Evolutionary conservation across 192 early-diverging fungal genomes (phyloP), one percentile per base, ranked within the genome.

Genomic region (Lobosporangium transversale): DNA sequence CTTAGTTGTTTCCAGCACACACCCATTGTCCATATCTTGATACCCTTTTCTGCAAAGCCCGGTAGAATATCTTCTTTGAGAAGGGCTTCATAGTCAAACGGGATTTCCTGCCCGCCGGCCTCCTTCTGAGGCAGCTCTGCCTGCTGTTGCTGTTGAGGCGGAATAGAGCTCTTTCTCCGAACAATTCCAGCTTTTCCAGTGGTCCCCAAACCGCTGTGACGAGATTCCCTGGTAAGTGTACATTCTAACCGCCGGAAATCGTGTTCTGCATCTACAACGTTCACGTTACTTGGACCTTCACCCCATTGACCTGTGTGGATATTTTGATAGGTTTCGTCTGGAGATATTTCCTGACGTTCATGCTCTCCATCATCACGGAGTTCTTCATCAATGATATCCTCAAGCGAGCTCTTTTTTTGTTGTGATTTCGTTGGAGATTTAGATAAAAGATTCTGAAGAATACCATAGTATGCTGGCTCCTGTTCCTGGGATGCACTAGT

Each of bases 11-110:
- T 78, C 83, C 80, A 82, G n/a, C 64, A 37, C 0, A 82, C 65
- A 36, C 83, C 83, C 81, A 85, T 76, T 3, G 65, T 49, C 32
- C 78, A 73, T 35, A 70, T 79, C 60, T 85, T 76, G 63, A 80
- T 56, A 14, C 81, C 83, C 21, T 62, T 78, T 29, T 65, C 58
- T 8, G 59, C 11, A 4, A 47, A 40, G 15, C 49, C 50, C 1
- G 79, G 64, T 11, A 65, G 26, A 27, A 83, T 59, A 4, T 68
- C 54, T 15, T 66, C 51, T n/a, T 75, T 83, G 37, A 83, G 66
- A 47, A 80, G 73, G 29, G 75, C 47, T 29, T 83, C 81, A 6
- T 47, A 53, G 32, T 74, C 70, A 35, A 65, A 74, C 5, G 64
- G 55, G 3, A 49, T 62, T 17, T 74, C 71, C n/a, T 53, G 23